Evolutionary conservation across 306 rosid genomes (phyloP).

Genomic region (Pyrus bretschneideri): DNA sequence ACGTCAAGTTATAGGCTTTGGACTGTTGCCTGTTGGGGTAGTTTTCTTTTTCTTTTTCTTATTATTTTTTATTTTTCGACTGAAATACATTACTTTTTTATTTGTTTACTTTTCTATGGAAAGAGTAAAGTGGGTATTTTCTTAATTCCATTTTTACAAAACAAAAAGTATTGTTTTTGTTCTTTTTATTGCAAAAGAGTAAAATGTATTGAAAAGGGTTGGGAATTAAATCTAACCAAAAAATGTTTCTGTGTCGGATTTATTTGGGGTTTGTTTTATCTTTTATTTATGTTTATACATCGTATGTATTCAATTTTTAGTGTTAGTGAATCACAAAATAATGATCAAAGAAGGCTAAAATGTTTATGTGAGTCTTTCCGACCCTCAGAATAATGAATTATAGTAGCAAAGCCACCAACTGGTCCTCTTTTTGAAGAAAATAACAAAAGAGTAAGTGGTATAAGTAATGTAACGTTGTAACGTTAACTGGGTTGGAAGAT

Average conservation of each 20-base stretch:
- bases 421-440: no score
- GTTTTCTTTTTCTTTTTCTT: neutral
- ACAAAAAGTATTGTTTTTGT: neutral
- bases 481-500: no score
- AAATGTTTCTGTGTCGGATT: neutral
- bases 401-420: accelerated
- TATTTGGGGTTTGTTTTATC: no score
- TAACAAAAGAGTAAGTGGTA: neutral
- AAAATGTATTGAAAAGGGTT: neutral
- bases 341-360: accelerated
- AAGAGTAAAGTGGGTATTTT: neutral
- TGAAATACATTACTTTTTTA: no score
- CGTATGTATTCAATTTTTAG: no score
- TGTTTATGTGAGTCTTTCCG: no score
- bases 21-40: neutral
- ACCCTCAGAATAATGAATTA: accelerated
- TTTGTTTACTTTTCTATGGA: neutral
- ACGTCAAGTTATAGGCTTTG: conserved; percentile 1
- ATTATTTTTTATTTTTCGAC: neutral
- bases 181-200: neutral
- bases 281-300: no score
- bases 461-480: no score
- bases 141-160: neutral
- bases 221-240: neutral
- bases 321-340: no score